A percentile compares a stretch with the other conserved stretches of the same genome.
Evolutionary conservation across 148 eudicot species (phyloP).

Genomic region (Rhododendron ferrugineum): DNA sequence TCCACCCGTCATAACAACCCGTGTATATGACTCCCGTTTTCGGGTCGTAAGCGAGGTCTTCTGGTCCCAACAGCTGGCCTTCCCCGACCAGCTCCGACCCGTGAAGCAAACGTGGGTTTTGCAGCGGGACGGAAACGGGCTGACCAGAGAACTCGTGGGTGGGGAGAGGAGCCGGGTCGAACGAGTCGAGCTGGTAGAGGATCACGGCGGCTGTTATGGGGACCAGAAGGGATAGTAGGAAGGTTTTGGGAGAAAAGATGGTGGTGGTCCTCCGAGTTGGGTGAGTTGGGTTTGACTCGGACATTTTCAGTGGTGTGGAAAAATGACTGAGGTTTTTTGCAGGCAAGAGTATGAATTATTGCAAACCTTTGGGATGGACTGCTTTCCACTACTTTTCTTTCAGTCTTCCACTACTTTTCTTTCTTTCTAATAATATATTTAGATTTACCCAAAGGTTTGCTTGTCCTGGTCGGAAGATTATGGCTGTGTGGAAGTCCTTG

Average conservation of each 20-base stretch:
- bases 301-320: not conserved
- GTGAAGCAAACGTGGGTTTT: constrained; percentile 7
- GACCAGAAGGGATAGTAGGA: constrained; percentile 12
- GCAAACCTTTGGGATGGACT: no score
- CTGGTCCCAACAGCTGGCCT: not conserved
- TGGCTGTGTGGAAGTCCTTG: no score
- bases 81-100: not conserved
- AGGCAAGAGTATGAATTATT: no score
- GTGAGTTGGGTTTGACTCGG: not conserved
- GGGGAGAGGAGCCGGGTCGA: constrained; percentile 47
- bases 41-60: constrained; percentile 33
- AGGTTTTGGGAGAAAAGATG: constrained; percentile 4
- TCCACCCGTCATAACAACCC: constrained; percentile 67
- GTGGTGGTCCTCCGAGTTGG: not conserved
- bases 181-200: constrained; percentile 46
- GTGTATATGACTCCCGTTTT: constrained; percentile 35
- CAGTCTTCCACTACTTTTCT: no score
- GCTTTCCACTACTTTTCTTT: no score
- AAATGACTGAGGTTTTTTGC: not conserved
- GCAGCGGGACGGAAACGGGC: constrained; percentile 15
- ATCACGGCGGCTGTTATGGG: constrained; percentile 25
- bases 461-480: no score
- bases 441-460: no score
- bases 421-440: no score
- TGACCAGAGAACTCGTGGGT: constrained; percentile 30